Conservation (phyloP, 2,329 filamentous ascomycete species). For the Arthrinium puccinioides region DNA sequence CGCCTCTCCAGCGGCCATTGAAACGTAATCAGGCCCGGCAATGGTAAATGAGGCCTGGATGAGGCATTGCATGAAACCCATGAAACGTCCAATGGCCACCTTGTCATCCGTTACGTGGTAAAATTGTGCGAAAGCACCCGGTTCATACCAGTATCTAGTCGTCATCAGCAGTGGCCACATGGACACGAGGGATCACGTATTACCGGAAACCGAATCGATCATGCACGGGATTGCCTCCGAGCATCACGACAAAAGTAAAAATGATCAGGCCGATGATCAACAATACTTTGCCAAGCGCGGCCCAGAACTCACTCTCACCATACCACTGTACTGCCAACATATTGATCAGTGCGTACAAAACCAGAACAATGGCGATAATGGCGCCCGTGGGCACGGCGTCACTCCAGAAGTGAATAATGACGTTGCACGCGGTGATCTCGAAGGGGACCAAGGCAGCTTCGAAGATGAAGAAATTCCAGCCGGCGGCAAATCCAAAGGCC, state of each 20-base stretch:
- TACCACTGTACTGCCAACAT: conserved; percentile 68
- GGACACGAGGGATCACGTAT: not conserved
- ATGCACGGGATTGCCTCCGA: conserved; percentile 69
- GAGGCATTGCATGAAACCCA: conserved; percentile 70
- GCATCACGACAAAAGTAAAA: conserved; percentile 77
- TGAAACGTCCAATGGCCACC: conserved; percentile 67
- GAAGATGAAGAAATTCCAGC: conserved; percentile 70
- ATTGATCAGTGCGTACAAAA: conserved; percentile 54
- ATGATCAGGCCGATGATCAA: conserved; percentile 64
- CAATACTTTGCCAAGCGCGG: conserved; percentile 64
- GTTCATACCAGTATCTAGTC: conserved; percentile 59
- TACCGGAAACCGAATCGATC: conserved; percentile 65
- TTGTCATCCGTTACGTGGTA: conserved; percentile 53
- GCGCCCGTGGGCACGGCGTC: conserved; percentile 51
- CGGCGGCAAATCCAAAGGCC: conserved; percentile 64
- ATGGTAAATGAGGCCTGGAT: conserved; percentile 64
- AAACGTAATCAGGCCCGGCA: conserved; percentile 53
- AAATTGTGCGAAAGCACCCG: conserved; percentile 63
- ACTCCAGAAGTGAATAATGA: conserved; percentile 58
- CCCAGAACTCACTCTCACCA: conserved; percentile 71
- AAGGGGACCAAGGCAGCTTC: conserved; percentile 62
- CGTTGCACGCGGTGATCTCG: conserved; percentile 58
- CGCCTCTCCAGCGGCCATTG: conserved; percentile 59
- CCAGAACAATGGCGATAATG: conserved; percentile 53
- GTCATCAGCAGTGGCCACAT: no score